A percentile compares a stretch with the other conserved stretches of the same genome.
phyloP scores from a whole-genome alignment of 2,329 filamentous ascomycete species.

The Fusarium sacchari region DNA sequence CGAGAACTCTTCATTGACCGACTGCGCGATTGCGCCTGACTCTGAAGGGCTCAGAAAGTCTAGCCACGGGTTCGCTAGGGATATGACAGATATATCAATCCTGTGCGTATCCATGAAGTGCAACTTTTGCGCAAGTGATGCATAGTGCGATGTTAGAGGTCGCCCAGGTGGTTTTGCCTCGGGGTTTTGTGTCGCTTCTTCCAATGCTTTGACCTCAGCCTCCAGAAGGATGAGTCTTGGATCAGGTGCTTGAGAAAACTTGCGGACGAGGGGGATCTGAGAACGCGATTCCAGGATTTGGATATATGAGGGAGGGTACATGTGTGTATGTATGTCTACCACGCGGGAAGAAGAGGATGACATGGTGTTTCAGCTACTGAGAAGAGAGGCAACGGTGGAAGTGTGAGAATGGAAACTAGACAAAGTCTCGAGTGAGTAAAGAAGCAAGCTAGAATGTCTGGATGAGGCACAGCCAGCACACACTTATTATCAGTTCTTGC shows the following conservation, averaged over 20 bases:
- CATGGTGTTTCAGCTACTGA: conserved; percentile 43
- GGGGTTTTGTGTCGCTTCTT: conserved; percentile 64
- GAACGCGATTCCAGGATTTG: conserved; percentile 66
- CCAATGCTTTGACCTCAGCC: conserved; percentile 57
- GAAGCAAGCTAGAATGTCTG: neutral
- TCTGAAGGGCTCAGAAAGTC: conserved; percentile 77
- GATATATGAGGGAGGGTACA: conserved; percentile 74
- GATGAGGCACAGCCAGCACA: neutral
- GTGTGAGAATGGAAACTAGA: neutral
- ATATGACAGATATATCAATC: conserved; percentile 86
- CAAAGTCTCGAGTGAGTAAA: neutral
- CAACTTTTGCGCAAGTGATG: conserved; percentile 81
- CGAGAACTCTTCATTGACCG: conserved; percentile 83
- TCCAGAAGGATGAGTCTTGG: conserved; percentile 74
- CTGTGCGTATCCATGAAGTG: conserved; percentile 87
- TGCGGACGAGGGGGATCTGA: conserved; percentile 76
- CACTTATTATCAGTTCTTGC: neutral
- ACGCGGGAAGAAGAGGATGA: conserved; percentile 52
- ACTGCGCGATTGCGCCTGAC: conserved; percentile 69
- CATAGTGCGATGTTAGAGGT: conserved; percentile 85
- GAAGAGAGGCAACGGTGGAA: neutral
- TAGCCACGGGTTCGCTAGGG: conserved; percentile 92
- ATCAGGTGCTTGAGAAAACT: conserved; percentile 65
- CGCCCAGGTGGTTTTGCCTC: conserved; percentile 74
- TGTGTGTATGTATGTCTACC: conserved; percentile 76